Evolutionary conservation across 2,329 filamentous ascomycete genomes (phyloP).

Genomic region (Lachnellula occidentalis): DNA sequence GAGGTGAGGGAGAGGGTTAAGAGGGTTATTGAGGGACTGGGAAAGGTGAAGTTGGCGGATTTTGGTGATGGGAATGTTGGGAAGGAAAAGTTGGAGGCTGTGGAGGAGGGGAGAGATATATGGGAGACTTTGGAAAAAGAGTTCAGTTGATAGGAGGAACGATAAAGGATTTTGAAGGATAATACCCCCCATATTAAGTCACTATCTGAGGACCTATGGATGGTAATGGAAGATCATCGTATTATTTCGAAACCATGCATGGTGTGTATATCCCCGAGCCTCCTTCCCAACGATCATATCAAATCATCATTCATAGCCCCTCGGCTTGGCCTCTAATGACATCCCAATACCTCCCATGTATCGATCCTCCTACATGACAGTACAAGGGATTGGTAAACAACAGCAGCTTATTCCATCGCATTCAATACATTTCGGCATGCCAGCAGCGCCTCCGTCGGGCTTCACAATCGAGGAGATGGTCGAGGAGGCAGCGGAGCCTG

Average conservation of each 20-base stretch:
- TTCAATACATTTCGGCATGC: constrained; percentile 44
- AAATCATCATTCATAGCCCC: not conserved
- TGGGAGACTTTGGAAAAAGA: constrained; percentile 41
- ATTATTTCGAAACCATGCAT: not conserved
- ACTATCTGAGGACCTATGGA: not conserved
- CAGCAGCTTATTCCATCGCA: constrained; percentile 43
- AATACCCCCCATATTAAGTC: no score
- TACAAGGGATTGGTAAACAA: constrained; percentile 48
- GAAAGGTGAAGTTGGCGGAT: constrained; percentile 36
- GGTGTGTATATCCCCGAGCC: not conserved
- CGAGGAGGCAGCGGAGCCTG: constrained; percentile 44
- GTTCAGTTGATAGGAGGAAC: constrained; percentile 30
- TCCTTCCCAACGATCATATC: not conserved
- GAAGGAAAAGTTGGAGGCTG: constrained; percentile 8
- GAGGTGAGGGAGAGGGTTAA: constrained; percentile 67
- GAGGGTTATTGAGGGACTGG: constrained; percentile 65
- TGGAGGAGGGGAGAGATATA: constrained; percentile 29
- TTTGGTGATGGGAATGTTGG: not conserved
- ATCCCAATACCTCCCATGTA: not conserved
- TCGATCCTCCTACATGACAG: constrained; percentile 37
- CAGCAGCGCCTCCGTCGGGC: constrained; percentile 37
- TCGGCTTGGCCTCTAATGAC: not conserved
- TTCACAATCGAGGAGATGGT: constrained; percentile 48
- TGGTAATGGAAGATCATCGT: not conserved
- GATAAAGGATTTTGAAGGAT: no score